Conservation (phyloP, 164 flowering plant genomes). For the Liriodendron chinense region DNA sequence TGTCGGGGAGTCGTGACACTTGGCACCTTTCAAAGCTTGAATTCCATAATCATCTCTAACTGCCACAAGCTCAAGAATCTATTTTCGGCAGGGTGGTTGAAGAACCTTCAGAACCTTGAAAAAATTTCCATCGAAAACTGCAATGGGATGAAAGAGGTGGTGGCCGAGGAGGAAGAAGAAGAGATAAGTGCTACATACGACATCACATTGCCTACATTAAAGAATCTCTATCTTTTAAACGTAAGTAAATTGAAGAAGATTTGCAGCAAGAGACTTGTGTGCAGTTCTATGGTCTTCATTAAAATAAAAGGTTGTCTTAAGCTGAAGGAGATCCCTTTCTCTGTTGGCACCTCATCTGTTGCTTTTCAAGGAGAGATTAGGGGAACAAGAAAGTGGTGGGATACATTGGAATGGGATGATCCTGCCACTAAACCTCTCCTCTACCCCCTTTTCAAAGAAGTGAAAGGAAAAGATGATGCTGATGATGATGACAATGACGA, state of each 20-base stretch:
- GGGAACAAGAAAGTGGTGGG: neutral
- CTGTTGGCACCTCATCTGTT: neutral
- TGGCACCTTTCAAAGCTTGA: neutral
- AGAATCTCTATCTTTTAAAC: fast-evolving
- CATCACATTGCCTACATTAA: neutral
- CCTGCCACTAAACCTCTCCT: neutral
- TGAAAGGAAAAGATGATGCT: no score
- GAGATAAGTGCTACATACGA: neutral
- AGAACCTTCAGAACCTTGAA: conserved; percentile 1
- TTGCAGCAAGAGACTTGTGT: neutral
- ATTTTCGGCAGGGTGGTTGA: neutral
- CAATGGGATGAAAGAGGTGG: neutral
- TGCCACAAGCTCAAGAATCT: neutral
- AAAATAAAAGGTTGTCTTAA: neutral
- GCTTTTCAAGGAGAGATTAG: neutral
- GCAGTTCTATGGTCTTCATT: neutral
- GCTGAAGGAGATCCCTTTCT: neutral
- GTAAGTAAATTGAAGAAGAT: neutral
- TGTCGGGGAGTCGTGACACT: neutral
- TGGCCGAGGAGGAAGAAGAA: neutral
- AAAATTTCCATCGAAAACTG: neutral
- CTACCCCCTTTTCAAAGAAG: neutral
- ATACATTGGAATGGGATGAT: neutral
- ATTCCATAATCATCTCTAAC: neutral
- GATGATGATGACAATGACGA: conserved; percentile 25